phyloP scores from a whole-genome alignment of 148 eudicot species.

The Camellia sinensis region DNA sequence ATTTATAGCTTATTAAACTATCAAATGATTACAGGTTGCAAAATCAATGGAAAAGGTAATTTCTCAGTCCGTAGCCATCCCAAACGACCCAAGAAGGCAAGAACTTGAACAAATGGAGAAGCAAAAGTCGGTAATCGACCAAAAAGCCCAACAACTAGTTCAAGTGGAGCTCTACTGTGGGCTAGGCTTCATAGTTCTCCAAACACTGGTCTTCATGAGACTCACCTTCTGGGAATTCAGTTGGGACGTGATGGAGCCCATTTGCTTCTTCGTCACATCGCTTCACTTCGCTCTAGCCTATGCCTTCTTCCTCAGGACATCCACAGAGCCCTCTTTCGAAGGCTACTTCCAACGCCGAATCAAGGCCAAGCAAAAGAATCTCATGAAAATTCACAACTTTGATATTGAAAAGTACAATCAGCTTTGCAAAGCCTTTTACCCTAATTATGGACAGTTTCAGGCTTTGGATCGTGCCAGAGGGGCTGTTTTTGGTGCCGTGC shows the following conservation, averaged over 20 bases:
- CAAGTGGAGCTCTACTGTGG: conserved; percentile 52
- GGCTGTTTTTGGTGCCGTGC: conserved; percentile 4
- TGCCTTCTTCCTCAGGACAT: conserved; percentile 58
- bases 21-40: conserved; percentile 37
- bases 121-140: conserved; percentile 46
- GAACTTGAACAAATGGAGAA: conserved; percentile 47
- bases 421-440: conserved; percentile 41
- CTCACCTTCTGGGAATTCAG: conserved; percentile 73
- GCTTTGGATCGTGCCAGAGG: neutral
- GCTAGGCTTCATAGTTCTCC: conserved; percentile 48
- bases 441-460: neutral
- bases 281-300: conserved; percentile 51
- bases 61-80: conserved; percentile 31
- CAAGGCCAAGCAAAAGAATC: conserved; percentile 48
- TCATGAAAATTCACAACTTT: conserved; percentile 40
- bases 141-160: conserved; percentile 40
- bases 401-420: conserved; percentile 43
- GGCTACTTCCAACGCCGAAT: conserved; percentile 52
- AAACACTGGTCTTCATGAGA: conserved; percentile 71
- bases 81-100: conserved; percentile 57
- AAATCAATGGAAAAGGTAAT: conserved; percentile 50
- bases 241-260: conserved; percentile 90
- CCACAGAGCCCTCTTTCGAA: conserved; percentile 64
- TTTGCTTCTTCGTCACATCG: conserved; percentile 66
- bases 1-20: neutral